phyloP scores from a whole-genome alignment of 2,329 filamentous ascomycete species.

The Furcasterigmium furcatum region DNA sequence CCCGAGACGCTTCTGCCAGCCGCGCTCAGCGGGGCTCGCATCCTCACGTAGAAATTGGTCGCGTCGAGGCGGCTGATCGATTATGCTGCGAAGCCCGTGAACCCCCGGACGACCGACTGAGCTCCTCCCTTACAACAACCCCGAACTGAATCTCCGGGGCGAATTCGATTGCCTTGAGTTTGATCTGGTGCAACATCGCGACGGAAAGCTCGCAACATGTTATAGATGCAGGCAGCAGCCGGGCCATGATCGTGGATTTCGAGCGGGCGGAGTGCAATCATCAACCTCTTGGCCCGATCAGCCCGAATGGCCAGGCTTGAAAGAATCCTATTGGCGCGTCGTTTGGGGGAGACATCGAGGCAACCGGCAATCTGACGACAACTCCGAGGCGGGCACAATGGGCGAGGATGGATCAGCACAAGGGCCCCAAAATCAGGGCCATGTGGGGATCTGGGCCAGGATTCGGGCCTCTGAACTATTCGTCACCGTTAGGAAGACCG shows the following conservation, averaged over 20 bases:
- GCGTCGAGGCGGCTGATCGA: neutral
- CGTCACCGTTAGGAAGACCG: no score
- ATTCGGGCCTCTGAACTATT: no score
- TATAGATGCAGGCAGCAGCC: slow-evolving; percentile 18
- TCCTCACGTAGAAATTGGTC: neutral
- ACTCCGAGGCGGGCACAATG: no score
- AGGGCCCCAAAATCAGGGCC: no score
- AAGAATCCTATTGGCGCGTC: no score
- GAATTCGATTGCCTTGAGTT: neutral
- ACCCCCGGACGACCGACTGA: neutral
- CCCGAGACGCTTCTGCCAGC: no score
- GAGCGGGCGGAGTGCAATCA: slow-evolving; percentile 17
- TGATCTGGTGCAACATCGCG: no score
- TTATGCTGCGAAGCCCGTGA: neutral
- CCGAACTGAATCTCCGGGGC: neutral
- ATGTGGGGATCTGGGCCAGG: no score
- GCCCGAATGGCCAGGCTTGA: slow-evolving; percentile 12
- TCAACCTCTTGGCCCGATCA: slow-evolving; percentile 17
- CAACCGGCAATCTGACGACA: no score
- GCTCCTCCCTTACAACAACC: neutral
- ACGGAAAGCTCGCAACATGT: slow-evolving; percentile 20
- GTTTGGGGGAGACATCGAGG: no score
- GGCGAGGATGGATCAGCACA: no score
- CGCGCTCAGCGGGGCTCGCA: no score
- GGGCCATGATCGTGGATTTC: slow-evolving; percentile 28